Evolutionary conservation across 140 eudicot genomes (phyloP), one percentile per base, ranked within the genome.

Genomic region (Flaveria floridana): DNA sequence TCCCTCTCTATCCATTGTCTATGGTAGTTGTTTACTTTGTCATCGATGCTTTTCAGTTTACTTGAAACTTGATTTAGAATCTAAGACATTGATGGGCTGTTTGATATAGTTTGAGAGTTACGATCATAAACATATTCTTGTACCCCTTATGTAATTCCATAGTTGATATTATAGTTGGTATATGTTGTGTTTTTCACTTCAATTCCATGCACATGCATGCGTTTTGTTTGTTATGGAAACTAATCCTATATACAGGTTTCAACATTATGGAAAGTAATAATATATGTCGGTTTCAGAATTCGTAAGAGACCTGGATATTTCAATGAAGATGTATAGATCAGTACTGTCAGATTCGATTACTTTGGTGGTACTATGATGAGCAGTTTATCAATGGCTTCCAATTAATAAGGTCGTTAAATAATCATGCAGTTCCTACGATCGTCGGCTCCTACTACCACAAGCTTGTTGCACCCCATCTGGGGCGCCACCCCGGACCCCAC

Each of bases 1-100:
- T 79, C 74, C 74, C 74, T 25, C 83, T 79, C 11, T 79, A 79
- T 79, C 83, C 79, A 0, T 19, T 65, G 53, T 72, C 83, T 2
- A 42, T 79, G 70, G 73, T 53, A 10, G 26, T 65, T 20, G 73
- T 79, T 39, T 72, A 79, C 70, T 42, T 72, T 25, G 79, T 79
- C 2, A 41, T 53, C 2, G 78, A 79, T 72, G 19, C 82, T n/a
- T 79, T 72, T 30, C 73, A 6, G 42, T 64, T 37, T 50, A 26
- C 71, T 14, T 56, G 65, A 77, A 77, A 46, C 74, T 59, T 67
- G 73, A 65, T 13, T 28, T 14, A 20, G 11, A 13, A 74, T 20
- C 21, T 0, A 47, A 48, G 21, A 1, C 46, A 50, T 16, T 2
- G 26, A 10, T 65, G 23, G 16, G 68, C 15, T 4, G 3, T 20